A percentile compares a stretch with the other conserved stretches of the same genome.
These are phyloP conservation scores for Ceratobasidium sp. DNA, from an alignment of 1,284 basidiomycete species.

Conservation along the genomic window DNA sequence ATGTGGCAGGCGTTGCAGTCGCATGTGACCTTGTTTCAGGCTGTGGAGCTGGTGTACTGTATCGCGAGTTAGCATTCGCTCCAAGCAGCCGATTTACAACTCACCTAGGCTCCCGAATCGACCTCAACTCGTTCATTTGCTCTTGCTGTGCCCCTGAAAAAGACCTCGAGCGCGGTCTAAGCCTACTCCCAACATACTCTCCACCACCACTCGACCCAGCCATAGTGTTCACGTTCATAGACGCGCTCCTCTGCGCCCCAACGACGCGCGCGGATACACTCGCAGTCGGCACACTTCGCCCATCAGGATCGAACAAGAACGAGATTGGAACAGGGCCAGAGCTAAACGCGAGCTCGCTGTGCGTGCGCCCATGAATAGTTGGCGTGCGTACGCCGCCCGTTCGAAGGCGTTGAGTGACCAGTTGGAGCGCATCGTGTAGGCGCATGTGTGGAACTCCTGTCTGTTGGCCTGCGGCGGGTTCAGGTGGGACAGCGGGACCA, in stretches of 20 bases:
- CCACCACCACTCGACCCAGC: background rate
- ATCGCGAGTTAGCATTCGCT: background rate
- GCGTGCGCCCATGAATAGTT: slow-evolving; percentile 71
- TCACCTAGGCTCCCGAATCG: slow-evolving; percentile 32
- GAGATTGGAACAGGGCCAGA: slow-evolving; percentile 74
- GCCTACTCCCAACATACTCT: slow-evolving; percentile 41
- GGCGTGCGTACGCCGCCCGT: slow-evolving; percentile 57
- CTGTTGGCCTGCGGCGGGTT: background rate
- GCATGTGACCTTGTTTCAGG: slow-evolving; percentile 33
- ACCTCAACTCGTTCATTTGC: slow-evolving; percentile 51
- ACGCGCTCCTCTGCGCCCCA: slow-evolving; percentile 37
- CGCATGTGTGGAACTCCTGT: slow-evolving; percentile 5
- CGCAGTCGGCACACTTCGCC: slow-evolving; percentile 27
- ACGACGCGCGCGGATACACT: background rate
- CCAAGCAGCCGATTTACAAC: background rate
- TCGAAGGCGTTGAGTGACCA: slow-evolving; percentile 46
- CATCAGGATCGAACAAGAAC: slow-evolving; percentile 66
- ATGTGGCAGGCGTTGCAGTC: slow-evolving; percentile 37
- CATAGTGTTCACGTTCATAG: slow-evolving; percentile 22
- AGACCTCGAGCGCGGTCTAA: slow-evolving; percentile 76
- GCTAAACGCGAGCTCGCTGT: slow-evolving; percentile 66
- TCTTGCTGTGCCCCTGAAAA: slow-evolving; percentile 72
- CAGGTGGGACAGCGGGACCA: background rate
- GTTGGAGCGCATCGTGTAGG: slow-evolving; percentile 41
- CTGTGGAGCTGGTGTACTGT: slow-evolving; percentile 41